Evolutionary conservation across 1,284 basidiomycete species (phyloP), one percentile per base, ranked within the genome.

Genomic region (Puccinia horiana): DNA sequence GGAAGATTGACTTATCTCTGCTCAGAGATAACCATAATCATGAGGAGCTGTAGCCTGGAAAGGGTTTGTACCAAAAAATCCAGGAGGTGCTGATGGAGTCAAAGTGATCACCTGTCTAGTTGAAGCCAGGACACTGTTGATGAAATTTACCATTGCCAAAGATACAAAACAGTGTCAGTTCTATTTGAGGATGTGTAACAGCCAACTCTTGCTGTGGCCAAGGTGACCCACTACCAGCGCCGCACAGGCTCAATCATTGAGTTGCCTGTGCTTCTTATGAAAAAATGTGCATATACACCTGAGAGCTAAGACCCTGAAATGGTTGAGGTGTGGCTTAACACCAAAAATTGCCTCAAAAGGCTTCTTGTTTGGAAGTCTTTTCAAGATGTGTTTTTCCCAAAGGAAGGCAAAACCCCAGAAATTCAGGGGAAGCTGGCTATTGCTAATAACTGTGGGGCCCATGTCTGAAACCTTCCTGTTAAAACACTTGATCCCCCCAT

Each of bases 391-490:
- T 0, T 9, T 18, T 5, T 47, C 73, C 32, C 49, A 54, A 1
- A 9, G 23, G 29, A 72, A 23, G 3, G 44, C 49, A 37, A 54
- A 75, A 42, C 49, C 35, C 73, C 73, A 75, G 29, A 75, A 75
- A 16, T 3, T 35, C 32, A 56, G 11, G 1, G 52, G 49, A 0
- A 75, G 16, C 12, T 20, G 18, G 3, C 42, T 49, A 14, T 75
- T 49, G 8, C 26, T 29, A 1, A 75, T 47, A 9, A 75, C 14
- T 1, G 54, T 56, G 5, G 49, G 12, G 18, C 49, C 73, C 32
- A 37, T 56, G 8, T 75, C 49, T 26, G 32, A 16, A 3, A 56
- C n/a, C 18, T 20, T 73, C 29, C 40, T 44, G 49, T 73, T 73
- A 14, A 52, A 44, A n/a, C 70, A 40, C 14, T 75, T 49, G 11